These are phyloP conservation scores for Parachaetomium inaequale DNA, from an alignment of 495 filamentous ascomycete genomes.

Conservation along the genomic window DNA sequence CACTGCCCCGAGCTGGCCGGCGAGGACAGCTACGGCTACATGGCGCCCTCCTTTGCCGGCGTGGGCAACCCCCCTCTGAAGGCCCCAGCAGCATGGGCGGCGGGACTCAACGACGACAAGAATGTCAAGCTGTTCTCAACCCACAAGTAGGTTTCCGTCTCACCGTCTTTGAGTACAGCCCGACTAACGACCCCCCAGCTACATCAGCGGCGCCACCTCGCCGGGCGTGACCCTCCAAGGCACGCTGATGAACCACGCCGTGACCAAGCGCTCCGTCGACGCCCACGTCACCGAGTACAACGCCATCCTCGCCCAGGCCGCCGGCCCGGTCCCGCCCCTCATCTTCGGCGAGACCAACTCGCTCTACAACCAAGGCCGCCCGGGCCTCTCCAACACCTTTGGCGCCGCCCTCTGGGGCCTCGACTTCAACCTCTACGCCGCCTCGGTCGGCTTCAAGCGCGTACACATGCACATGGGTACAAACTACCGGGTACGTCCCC, in stretches of 20 bases:
- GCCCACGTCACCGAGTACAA: slow-evolving; percentile 47
- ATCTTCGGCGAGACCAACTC: slow-evolving; percentile 66
- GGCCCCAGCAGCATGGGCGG: slow-evolving; percentile 48
- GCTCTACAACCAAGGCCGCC: slow-evolving; percentile 60
- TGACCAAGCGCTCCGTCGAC: slow-evolving; percentile 48
- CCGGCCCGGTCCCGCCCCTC: slow-evolving; percentile 45
- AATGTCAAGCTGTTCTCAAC: slow-evolving; percentile 56
- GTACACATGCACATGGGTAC: slow-evolving; percentile 67
- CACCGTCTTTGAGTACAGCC: not conserved
- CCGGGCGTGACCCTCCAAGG: slow-evolving; percentile 62
- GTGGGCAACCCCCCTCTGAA: slow-evolving; percentile 52
- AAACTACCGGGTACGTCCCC: slow-evolving; percentile 48
- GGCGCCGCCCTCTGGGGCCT: slow-evolving; percentile 67
- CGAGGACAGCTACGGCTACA: slow-evolving; percentile 46
- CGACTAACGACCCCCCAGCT: slow-evolving; percentile 40
- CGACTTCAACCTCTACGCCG: slow-evolving; percentile 62
- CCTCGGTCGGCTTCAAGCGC: slow-evolving; percentile 53
- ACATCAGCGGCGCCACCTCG: slow-evolving; percentile 59
- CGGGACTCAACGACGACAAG: slow-evolving; percentile 48
- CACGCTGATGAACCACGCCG: slow-evolving; percentile 65
- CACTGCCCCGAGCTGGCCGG: slow-evolving; percentile 50
- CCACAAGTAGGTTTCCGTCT: slow-evolving; percentile 53
- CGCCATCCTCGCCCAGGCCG: slow-evolving; percentile 32
- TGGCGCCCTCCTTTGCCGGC: slow-evolving; percentile 62
- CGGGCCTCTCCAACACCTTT: slow-evolving; percentile 64